Base-by-base conservation (phyloP, 2,329 filamentous ascomycete species). In the Fusarium liriodendri region DNA sequence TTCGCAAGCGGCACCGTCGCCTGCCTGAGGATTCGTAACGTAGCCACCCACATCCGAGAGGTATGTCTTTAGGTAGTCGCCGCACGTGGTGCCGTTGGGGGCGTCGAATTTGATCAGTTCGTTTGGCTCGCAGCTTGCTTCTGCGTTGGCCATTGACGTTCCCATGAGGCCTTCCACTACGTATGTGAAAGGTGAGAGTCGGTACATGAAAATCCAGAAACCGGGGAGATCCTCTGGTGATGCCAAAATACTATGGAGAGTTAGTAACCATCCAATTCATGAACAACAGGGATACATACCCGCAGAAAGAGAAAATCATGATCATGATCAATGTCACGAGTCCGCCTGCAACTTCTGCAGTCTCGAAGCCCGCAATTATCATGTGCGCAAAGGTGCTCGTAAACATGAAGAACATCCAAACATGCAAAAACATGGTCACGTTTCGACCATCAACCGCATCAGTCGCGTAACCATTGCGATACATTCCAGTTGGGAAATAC, bases 171-270 rank as follows among this genome's bases (percentile, higher is more conserved):
- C 91, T 47, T 88, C 87, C 37, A 94, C 88, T 2, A 95, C 84
- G 79, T 96, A 96, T 0, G 92, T 94, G 79, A 95, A 91, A 0
- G 94, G 93, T 1, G 90, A 93, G 60, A 93, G 83, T 40, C 92
- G 88, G 80, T 94, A 94, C 89, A 94, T 91, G 85, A 93, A 94
- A 74, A 91, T 89, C 93, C 93, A 95, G 85, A 95, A 94, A 4
- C 89, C 85, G 0, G 93, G 92, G n/a, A 95, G 87, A 2, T 85
- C 83, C 1, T 81, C 79, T 1, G 91, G 91, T 2, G 85, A 82
- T 7, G 90, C 90, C 59, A 94, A 85, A 37, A 94, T 27, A 27
- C 25, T 27, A 2, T n/a, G n/a, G n/a, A n/a, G n/a, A n/a, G n/a
- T 27, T 27, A 27, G 25, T 5, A 27, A 5, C 25, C 6, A 27